phyloP scores from a whole-genome alignment of 2,329 filamentous ascomycete genomes.

The Fusarium decemcellulare region DNA sequence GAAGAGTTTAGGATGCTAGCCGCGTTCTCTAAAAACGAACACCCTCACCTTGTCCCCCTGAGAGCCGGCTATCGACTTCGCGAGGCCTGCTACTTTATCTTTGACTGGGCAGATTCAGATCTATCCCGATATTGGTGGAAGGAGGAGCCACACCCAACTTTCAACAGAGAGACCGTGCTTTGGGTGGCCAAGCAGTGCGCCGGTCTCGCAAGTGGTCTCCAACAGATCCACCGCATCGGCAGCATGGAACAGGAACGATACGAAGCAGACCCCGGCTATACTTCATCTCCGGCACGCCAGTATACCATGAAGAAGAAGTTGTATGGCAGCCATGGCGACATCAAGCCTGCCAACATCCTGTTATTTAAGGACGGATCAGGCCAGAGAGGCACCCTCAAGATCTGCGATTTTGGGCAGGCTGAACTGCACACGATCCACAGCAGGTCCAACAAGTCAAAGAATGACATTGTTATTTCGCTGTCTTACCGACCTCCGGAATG shows the following conservation, averaged over 20 bases:
- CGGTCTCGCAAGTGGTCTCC: slow-evolving; percentile 7
- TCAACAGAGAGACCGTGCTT: not conserved
- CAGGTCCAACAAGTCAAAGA: slow-evolving; percentile 13
- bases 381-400: slow-evolving; percentile 8
- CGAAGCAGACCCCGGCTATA: not conserved
- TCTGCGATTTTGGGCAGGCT: slow-evolving; percentile 20
- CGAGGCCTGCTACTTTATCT: slow-evolving; percentile 12
- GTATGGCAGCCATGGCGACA: slow-evolving; percentile 28
- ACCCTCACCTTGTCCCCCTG: slow-evolving; percentile 3
- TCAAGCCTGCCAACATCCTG: slow-evolving; percentile 33
- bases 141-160: not conserved
- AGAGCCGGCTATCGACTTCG: not conserved
- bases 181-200: slow-evolving; percentile 11
- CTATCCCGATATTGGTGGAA: not conserved
- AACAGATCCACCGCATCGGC: slow-evolving; percentile 11
- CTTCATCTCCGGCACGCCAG: too few species aligned
- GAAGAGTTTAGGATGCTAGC: slow-evolving; percentile 12
- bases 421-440: slow-evolving; percentile 16
- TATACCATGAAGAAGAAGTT: not conserved
- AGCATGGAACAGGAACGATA: not conserved
- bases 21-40: not conserved
- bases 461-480: slow-evolving; percentile 1
- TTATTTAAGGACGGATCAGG: slow-evolving; percentile 4
- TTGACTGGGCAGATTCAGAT: slow-evolving; percentile 17
- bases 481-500: slow-evolving; percentile 31